Base-by-base conservation (phyloP, 495 filamentous ascomycete species). In the Extremus antarcticus region DNA sequence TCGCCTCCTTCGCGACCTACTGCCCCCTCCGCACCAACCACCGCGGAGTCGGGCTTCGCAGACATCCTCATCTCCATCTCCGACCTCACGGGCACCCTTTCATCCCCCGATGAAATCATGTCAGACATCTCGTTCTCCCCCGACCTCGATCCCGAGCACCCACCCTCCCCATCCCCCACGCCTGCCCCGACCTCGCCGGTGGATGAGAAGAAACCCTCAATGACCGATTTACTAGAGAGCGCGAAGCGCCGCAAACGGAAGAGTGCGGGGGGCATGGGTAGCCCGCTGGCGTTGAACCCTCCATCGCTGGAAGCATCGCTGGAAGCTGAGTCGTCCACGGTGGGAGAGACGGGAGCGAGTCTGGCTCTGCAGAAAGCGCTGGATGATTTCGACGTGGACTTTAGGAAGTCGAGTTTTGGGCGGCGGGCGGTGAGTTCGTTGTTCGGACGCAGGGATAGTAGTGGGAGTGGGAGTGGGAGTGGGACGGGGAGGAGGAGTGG, bases 201-300 rank as follows among this genome's bases (percentile, higher is more conserved):
- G 39, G 43, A 45, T 24, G 38, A 53, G 17, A 55, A 41, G 35
- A 57, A 57, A 43, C 58, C 58, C 8, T 50, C 48, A 2, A 46
- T 61, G 58, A 47, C 50, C 21, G 58, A 61, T 24, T n/a, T 61
- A 17, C 49, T 61, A 8, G 48, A 47, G 35, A 53, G 47, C 38
- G 53, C 38, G 16, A 53, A 61, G 43, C 25, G 58, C 1, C 39
- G 58, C 9, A 61, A 61, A 41, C 58, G 50, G 1, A 40, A 25
- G 35, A 53, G 49, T 38, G 50, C n/a, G 9, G 54, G 54, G 19
- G 39, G 4, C 16, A 3, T 49, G 21, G 49, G 54, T 1, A 61
- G 58, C 40, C 58, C 58, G 13, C 25, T 61, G 1, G 58, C 47
- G 19, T 53, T 48, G 24, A 47, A 32, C 17, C 54, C 50, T 17